Evolutionary conservation across 352 stramenopile genomes (phyloP), one percentile per base, ranked within the genome.

Genomic region (Globisporangium spiculum): DNA sequence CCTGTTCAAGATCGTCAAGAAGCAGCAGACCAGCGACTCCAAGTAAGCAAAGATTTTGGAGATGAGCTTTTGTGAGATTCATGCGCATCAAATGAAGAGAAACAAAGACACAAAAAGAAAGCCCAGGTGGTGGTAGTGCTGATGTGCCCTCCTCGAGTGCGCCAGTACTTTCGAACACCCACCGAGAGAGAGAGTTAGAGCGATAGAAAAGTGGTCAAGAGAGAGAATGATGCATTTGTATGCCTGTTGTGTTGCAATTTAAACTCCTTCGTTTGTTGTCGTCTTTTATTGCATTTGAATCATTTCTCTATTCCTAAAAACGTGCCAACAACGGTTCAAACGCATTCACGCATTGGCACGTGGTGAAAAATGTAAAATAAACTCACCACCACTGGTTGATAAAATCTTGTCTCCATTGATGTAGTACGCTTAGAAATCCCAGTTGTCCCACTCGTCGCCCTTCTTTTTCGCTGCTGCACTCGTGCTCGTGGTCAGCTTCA

Each of bases 391-490:
- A 20, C 38, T 18, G 38, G 12, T 41, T 53, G 24, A 41, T 32
- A 36, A 36, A 30, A 6, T 30, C 8, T 52, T 22, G 18, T 52
- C 6, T 52, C 18, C 6, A 20, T 9, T 4, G 18, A 63, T 52
- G 20, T 10, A 65, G 18, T 22, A 32, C 16, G 22, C 38, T 46
- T 86, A 93, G 60, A 93, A 93, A 68, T 92, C 81, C 86, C 86
- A 93, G 64, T 91, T 89, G 65, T 86, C 79, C 86, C 86, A 93
- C 61, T 93, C 81, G 66, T 93, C 84, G 26, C 77, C 77, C 68
- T 75, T 78, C 66, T 89, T 89, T 41, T 69, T 74, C 50, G 66
- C 70, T n/a, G 66, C 20, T 5, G 48, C 44, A 52, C 44, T 22
- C 44, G 50, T 26, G 1, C 66, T 60, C 18, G 79, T 60, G 53